Evolutionary conservation across 352 stramenopile genomes (phyloP).

Genomic region (Phytopythium ostracodes): DNA sequence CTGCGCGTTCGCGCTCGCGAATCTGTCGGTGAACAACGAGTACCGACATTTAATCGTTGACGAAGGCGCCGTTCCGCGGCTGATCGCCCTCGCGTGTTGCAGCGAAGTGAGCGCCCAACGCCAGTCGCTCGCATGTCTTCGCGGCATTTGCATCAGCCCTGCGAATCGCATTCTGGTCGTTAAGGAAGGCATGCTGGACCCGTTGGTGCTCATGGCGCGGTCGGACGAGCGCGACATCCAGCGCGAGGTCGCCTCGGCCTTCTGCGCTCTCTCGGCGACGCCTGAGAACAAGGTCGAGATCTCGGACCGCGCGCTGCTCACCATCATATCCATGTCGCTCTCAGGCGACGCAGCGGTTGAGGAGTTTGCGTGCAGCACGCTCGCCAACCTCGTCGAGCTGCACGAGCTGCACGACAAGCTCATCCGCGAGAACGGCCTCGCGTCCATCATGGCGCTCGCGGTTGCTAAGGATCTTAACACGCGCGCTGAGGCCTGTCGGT

Average conservation of each 20-base stretch:
- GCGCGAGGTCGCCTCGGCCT: constrained; percentile 88
- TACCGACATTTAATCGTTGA: constrained; percentile 91
- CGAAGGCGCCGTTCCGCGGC: constrained; percentile 89
- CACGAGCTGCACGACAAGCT: constrained; percentile 94
- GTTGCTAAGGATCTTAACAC: constrained; percentile 89
- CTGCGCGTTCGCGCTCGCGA: constrained; percentile 92
- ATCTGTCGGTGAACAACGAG: constrained; percentile 93
- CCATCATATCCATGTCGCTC: constrained; percentile 93
- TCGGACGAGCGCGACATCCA: constrained; percentile 91
- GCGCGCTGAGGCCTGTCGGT: constrained; percentile 88
- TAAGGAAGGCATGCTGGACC: constrained; percentile 94
- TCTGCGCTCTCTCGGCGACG: constrained; percentile 94
- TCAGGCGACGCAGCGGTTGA: constrained; percentile 90
- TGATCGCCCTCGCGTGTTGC: constrained; percentile 94
- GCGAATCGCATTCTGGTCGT: constrained; percentile 88
- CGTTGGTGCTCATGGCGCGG: constrained; percentile 93
- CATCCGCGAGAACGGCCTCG: constrained; percentile 91
- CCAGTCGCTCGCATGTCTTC: constrained; percentile 89
- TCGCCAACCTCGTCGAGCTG: constrained; percentile 95
- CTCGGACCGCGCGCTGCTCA: constrained; percentile 91
- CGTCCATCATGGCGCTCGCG: constrained; percentile 90
- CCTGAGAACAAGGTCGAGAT: constrained; percentile 96
- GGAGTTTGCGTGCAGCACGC: constrained; percentile 90
- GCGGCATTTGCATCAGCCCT: constrained; percentile 91
- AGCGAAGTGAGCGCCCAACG: constrained; percentile 92